phyloP scores from a whole-genome alignment of 805 yeast genomes.

The Lipomyces yamanashiensis region DNA sequence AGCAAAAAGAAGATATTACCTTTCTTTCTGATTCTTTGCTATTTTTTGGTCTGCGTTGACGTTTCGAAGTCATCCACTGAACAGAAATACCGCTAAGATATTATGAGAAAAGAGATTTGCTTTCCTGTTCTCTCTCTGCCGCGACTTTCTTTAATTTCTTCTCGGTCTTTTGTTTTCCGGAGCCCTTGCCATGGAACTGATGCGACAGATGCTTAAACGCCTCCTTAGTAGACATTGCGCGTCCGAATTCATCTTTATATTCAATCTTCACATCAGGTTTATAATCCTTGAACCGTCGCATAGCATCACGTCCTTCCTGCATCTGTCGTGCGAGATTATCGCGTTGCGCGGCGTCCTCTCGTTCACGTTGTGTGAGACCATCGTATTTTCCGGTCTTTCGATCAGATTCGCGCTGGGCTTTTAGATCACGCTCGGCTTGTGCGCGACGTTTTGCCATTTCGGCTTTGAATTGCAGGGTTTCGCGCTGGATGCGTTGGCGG shows the following conservation, averaged over 20 bases:
- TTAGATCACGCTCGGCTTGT: conserved; percentile 33
- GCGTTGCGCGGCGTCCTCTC: conserved; percentile 43
- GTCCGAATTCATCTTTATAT: conserved; percentile 70
- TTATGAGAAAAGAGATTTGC: conserved; percentile 30
- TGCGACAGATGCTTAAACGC: conserved; percentile 81
- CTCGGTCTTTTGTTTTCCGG: conserved; percentile 47
- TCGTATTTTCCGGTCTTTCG: conserved; percentile 39
- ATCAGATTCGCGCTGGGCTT: conserved; percentile 37
- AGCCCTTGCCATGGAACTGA: conserved; percentile 68
- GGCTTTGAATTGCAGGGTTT: conserved; percentile 37
- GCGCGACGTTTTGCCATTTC: conserved; percentile 38
- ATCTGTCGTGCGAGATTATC: conserved; percentile 40
- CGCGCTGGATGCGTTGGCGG: conserved; percentile 34
- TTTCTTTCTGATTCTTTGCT: no score
- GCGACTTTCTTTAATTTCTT: conserved; percentile 42
- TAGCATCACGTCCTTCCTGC: conserved; percentile 44
- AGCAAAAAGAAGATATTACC: no score
- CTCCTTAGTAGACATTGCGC: conserved; percentile 61
- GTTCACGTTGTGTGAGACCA: conserved; percentile 43
- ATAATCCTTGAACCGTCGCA: conserved; percentile 47
- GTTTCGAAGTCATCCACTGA: no score
- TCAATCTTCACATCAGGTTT: conserved; percentile 54
- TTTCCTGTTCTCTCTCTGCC: conserved; percentile 40
- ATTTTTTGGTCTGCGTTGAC: no score
- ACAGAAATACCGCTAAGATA: background rate